phyloP scores from a whole-genome alignment of 257 asterid genomes.

The Penstemon davidsonii region DNA sequence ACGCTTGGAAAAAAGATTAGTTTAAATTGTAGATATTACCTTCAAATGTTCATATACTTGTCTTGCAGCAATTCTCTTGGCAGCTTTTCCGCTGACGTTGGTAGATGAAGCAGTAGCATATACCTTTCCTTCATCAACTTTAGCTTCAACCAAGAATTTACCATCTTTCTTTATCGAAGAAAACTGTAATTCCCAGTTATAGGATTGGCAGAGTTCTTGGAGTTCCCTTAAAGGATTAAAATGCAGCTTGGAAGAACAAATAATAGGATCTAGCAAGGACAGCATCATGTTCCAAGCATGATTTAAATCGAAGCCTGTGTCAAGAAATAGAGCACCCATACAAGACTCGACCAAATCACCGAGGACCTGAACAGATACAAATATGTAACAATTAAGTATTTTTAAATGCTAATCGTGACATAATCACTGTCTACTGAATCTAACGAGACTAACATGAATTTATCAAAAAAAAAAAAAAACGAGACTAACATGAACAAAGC shows the following conservation, averaged over 20 bases:
- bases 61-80: conserved; percentile 59
- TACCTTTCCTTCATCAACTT: conserved; percentile 46
- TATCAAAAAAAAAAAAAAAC: background rate
- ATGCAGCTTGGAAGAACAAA: conserved; percentile 60
- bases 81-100: conserved; percentile 54
- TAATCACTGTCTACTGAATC: conserved; percentile 8
- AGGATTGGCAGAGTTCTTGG: conserved; percentile 75
- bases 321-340: conserved; percentile 84
- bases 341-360: conserved; percentile 97
- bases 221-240: conserved; percentile 72
- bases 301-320: conserved; percentile 73
- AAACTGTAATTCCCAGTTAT: conserved; percentile 50
- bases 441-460: background rate
- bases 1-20: no score
- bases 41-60: conserved; percentile 48
- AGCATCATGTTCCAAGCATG: conserved; percentile 68
- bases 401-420: conserved; percentile 10
- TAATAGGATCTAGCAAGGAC: conserved; percentile 65
- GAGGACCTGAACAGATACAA: conserved; percentile 66
- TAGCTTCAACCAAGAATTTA: conserved; percentile 46
- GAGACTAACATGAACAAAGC: background rate
- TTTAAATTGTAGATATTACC: conserved; percentile 39
- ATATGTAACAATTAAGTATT: conserved; percentile 28
- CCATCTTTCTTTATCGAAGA: conserved; percentile 47
- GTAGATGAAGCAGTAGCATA: conserved; percentile 44